Conservation (phyloP, 805 yeast species). For the Saccharomyces cerevisiae region DNA sequence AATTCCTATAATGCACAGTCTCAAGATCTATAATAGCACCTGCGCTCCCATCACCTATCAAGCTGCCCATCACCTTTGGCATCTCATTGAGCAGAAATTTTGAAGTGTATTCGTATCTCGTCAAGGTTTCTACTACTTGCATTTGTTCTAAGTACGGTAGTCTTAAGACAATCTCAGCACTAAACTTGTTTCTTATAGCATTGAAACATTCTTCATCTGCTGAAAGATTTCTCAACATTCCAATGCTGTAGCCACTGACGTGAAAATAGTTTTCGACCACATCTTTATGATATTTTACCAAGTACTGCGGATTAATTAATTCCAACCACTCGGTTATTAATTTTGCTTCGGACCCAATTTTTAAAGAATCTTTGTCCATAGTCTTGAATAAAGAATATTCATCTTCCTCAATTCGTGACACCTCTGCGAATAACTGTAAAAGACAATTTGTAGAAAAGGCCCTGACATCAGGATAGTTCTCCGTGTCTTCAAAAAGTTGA, state of each 20-base stretch:
- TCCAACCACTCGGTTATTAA: constrained; percentile 19
- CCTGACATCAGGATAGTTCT: constrained; percentile 14
- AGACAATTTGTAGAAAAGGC: constrained; percentile 16
- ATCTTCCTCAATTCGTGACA: constrained; percentile 20
- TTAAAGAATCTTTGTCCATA: constrained; percentile 17
- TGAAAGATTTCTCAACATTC: constrained; percentile 20
- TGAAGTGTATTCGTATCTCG: constrained; percentile 16
- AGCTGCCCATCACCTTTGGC: constrained; percentile 23
- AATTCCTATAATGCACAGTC: constrained; percentile 18
- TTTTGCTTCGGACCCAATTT: constrained; percentile 10
- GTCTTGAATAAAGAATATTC: constrained; percentile 4
- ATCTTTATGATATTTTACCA: constrained; percentile 9
- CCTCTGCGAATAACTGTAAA: constrained; percentile 17
- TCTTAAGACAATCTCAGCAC: constrained; percentile 12
- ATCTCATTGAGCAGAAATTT: constrained; percentile 10
- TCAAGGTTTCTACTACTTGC: constrained; percentile 21
- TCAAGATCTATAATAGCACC: constrained; percentile 18
- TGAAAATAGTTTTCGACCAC: constrained; percentile 7
- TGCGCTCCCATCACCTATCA: constrained; percentile 14
- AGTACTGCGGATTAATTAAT: constrained; percentile 25
- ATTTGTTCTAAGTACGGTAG: constrained; percentile 29
- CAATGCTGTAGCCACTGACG: constrained; percentile 17
- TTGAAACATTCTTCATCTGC: constrained; percentile 14
- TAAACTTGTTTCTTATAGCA: constrained; percentile 13
- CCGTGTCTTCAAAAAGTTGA: constrained; percentile 12